These are phyloP conservation scores for Oryza nivara DNA, from an alignment of 176 grass and related monocot genomes.

Conservation along the genomic window DNA sequence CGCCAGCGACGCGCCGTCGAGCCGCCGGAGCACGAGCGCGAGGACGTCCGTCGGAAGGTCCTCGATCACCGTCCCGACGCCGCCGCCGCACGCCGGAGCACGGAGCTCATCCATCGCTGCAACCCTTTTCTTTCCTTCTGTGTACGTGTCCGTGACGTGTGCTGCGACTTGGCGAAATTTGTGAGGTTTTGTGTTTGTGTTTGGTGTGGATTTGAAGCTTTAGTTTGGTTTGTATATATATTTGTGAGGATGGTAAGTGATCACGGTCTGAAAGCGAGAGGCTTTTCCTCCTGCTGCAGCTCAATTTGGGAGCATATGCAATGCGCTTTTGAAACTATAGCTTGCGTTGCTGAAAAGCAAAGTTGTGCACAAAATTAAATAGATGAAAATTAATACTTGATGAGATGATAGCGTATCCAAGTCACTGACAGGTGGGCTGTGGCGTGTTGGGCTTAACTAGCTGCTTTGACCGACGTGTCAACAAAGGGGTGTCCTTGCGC, in stretches of 20 bases:
- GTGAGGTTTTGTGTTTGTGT: background rate
- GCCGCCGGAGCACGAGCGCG: slow-evolving; percentile 50
- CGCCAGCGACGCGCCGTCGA: slow-evolving; percentile 80
- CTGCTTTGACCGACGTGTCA: slow-evolving; percentile 11
- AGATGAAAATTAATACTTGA: background rate
- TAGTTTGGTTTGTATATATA: slow-evolving; percentile 18
- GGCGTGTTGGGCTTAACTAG: background rate
- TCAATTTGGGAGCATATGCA: background rate
- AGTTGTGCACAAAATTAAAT: background rate
- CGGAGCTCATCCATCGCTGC: background rate
- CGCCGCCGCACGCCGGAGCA: slow-evolving; percentile 16
- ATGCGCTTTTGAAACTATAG: background rate
- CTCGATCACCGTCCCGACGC: slow-evolving; percentile 33
- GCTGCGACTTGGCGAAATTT: background rate
- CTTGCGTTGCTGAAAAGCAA: slow-evolving; percentile 38
- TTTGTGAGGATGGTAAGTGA: slow-evolving; percentile 1
- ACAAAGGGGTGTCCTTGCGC: background rate
- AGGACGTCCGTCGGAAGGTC: slow-evolving; percentile 80
- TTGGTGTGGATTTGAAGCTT: background rate
- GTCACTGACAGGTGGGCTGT: background rate
- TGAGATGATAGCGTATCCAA: background rate
- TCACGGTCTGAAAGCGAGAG: slow-evolving; percentile 45
- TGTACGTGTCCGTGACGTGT: background rate
- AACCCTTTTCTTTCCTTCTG: background rate
- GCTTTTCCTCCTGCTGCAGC: background rate